Evolutionary conservation across 1,284 basidiomycete genomes (phyloP).

Genomic region (Ustilago lituana): DNA sequence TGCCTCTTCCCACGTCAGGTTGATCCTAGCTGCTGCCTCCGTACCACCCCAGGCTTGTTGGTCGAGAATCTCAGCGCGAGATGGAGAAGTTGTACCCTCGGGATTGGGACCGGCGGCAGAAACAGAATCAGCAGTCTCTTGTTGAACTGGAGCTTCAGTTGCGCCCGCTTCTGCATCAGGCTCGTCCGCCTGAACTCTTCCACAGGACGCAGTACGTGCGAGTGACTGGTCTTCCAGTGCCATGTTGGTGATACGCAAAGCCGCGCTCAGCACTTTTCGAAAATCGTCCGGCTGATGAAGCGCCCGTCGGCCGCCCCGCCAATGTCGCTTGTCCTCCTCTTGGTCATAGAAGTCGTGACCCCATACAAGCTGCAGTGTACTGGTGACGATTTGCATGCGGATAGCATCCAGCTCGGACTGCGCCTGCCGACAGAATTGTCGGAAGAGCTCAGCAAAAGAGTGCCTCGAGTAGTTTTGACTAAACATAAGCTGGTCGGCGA

Average conservation of each 20-base stretch:
- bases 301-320: slow-evolving; percentile 26
- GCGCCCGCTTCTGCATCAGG: background rate
- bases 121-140: background rate
- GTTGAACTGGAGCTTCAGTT: background rate
- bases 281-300: slow-evolving; percentile 15
- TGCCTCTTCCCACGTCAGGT: slow-evolving; percentile 45
- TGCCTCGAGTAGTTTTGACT: slow-evolving; percentile 33
- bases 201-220: background rate
- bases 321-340: slow-evolving; percentile 31
- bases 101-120: background rate
- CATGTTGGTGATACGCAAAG: slow-evolving; percentile 13
- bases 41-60: slow-evolving; percentile 7
- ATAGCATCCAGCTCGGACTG: slow-evolving; percentile 36
- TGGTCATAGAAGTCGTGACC: slow-evolving; percentile 41
- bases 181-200: background rate
- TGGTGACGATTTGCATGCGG: slow-evolving; percentile 30
- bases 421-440: slow-evolving; percentile 25
- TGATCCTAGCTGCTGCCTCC: slow-evolving; percentile 13
- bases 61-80: background rate
- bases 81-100: background rate
- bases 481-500: slow-evolving; percentile 44
- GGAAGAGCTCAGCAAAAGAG: slow-evolving; percentile 49
- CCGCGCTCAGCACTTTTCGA: slow-evolving; percentile 16
- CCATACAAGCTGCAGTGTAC: slow-evolving; percentile 41
- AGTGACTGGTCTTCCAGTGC: slow-evolving; percentile 21